Evolutionary conservation across 768 basidiomycete genomes (phyloP).

Genomic region (Sistotremastrum niveocremeum): DNA sequence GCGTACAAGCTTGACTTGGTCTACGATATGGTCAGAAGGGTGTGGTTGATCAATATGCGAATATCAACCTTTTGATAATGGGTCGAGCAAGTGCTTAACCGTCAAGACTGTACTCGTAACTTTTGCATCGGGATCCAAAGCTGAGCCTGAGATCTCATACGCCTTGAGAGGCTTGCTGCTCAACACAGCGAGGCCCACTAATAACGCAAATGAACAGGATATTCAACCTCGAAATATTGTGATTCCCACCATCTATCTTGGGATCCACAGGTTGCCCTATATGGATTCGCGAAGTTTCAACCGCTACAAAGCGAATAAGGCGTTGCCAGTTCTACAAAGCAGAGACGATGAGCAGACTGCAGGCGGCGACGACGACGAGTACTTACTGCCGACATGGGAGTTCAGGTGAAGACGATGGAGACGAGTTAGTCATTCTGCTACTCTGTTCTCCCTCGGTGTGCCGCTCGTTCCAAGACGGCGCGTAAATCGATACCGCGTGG

Average conservation of each 20-base stretch:
- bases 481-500: no score
- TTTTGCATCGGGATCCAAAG: constrained; percentile 50
- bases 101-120: constrained; percentile 53
- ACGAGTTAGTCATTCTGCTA: no score
- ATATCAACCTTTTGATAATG: constrained; percentile 29
- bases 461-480: no score
- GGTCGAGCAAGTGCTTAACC: constrained; percentile 55
- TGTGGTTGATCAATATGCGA: neutral
- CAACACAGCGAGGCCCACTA: constrained; percentile 46
- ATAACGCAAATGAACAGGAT: neutral
- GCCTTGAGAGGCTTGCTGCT: constrained; percentile 45
- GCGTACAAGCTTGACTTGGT: constrained; percentile 55
- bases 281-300: constrained; percentile 60
- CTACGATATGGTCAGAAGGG: constrained; percentile 15
- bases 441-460: no score
- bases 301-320: constrained; percentile 69
- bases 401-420: no score
- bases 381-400: no score
- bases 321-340: constrained; percentile 57
- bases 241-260: constrained; percentile 41
- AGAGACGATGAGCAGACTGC: neutral
- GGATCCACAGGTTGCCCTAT: constrained; percentile 66
- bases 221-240: neutral
- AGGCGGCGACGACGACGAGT: no score
- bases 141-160: constrained; percentile 58